phyloP scores from a whole-genome alignment of 805 yeast genomes.

The Sporopachydermia lactativora region DNA sequence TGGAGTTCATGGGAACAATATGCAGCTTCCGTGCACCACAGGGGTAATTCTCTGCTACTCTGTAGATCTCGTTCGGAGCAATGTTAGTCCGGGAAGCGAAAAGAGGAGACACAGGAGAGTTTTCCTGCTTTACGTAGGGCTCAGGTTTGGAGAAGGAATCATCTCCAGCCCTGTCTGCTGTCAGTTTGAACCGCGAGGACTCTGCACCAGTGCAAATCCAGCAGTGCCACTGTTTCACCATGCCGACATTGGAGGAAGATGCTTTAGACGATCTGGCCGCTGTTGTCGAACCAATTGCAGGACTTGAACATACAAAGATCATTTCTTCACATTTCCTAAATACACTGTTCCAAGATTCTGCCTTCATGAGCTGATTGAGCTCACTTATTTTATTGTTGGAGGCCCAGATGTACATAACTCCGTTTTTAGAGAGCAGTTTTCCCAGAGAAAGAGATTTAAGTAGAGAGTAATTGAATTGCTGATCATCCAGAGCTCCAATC shows the following conservation, averaged over 20 bases:
- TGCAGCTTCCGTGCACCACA: constrained; percentile 73
- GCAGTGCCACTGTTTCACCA: constrained; percentile 86
- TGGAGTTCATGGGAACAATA: constrained; percentile 60
- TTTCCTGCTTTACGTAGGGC: constrained; percentile 74
- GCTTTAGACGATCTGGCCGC: constrained; percentile 31
- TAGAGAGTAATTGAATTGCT: constrained; percentile 50
- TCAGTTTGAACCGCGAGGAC: constrained; percentile 54
- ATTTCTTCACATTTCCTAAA: constrained; percentile 86
- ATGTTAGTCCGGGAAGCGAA: constrained; percentile 19
- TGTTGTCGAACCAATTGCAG: constrained; percentile 49
- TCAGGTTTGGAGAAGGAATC: constrained; percentile 86
- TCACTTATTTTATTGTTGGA: constrained; percentile 59
- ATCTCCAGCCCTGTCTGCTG: too few relatives aligned
- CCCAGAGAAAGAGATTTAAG: constrained; percentile 56
- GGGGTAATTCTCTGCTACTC: constrained; percentile 79
- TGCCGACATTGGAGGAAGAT: constrained; percentile 33
- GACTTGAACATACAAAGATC: constrained; percentile 60
- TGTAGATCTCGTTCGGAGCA: constrained; percentile 66
- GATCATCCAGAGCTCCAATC: constrained; percentile 76
- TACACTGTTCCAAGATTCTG: constrained; percentile 40
- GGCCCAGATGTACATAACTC: constrained; percentile 80
- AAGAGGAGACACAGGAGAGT: constrained; percentile 10
- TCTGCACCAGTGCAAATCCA: constrained; percentile 98
- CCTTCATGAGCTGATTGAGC: constrained; percentile 35
- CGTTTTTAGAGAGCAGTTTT: constrained; percentile 69